Conservation (phyloP, 1,284 basidiomycete genomes). For the Cerioporus squamosus region DNA sequence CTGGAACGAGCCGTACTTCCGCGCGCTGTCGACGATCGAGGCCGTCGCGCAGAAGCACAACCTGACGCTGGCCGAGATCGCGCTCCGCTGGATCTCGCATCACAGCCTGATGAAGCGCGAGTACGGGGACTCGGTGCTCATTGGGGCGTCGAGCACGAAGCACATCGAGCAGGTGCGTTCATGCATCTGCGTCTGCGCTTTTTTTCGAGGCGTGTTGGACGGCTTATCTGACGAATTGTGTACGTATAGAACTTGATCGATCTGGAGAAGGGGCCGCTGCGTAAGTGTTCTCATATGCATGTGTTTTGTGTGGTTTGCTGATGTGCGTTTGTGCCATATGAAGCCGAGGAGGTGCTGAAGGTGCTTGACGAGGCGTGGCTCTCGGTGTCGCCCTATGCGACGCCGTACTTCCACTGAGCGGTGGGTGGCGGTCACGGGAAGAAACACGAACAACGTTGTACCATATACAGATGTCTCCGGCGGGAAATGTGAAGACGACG, state of each 20-base stretch:
- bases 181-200: too few relatives aligned
- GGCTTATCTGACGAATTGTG: too few relatives aligned
- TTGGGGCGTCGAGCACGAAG: conserved; percentile 53
- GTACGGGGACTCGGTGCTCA: conserved; percentile 52
- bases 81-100: conserved; percentile 57
- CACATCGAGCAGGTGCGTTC: conserved; percentile 53
- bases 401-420: conserved; percentile 34
- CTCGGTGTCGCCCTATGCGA: conserved; percentile 34
- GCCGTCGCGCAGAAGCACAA: conserved; percentile 44
- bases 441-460: too few relatives aligned
- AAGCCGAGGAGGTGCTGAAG: conserved; percentile 42
- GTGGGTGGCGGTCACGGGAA: too few relatives aligned
- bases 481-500: too few relatives aligned
- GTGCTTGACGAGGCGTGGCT: conserved; percentile 45
- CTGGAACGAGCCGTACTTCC: conserved; percentile 56
- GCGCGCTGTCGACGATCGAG: conserved; percentile 45
- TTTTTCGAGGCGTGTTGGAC: too few relatives aligned
- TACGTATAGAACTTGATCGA: conserved; percentile 59
- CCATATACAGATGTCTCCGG: too few relatives aligned
- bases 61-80: conserved; percentile 52
- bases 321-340: background rate
- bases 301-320: background rate
- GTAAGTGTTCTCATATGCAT: conserved; percentile 36
- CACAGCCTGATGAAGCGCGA: conserved; percentile 54
- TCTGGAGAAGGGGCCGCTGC: conserved; percentile 60